These are phyloP conservation scores for Anisodus acutangulus DNA, from an alignment of 257 asterid species.

Conservation along the genomic window DNA sequence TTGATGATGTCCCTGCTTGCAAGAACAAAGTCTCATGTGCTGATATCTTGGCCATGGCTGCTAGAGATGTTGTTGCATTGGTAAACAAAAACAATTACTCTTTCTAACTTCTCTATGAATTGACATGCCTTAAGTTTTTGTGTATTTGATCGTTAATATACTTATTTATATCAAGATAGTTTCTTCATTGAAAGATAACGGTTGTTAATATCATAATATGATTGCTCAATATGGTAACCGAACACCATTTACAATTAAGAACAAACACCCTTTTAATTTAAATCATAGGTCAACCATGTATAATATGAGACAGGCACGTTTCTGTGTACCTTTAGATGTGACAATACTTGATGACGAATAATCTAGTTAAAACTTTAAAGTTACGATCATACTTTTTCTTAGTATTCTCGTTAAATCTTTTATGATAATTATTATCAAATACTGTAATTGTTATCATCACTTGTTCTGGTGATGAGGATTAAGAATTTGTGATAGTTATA, in stretches of 20 bases:
- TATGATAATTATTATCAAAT: no score
- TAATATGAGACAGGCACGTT: no score
- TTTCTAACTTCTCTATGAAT: not conserved
- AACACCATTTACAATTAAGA: not conserved
- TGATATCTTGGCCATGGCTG: conserved; percentile 77
- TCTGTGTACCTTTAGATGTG: no score
- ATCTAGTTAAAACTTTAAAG: no score
- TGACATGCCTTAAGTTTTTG: not conserved
- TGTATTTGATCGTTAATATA: not conserved
- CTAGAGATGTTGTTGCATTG: conserved; percentile 78
- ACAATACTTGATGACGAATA: no score
- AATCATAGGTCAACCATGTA: not conserved
- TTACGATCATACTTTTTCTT: no score
- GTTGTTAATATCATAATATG: no score
- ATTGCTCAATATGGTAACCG: no score
- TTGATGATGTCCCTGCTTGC: conserved; percentile 69
- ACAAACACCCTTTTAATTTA: not conserved
- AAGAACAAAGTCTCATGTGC: conserved; percentile 83
- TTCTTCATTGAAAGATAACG: no score
- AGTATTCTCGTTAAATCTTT: not conserved
- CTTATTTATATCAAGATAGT: no score
- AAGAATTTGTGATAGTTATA: not conserved
- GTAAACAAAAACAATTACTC: conserved; percentile 38
- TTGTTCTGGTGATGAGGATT: not conserved
- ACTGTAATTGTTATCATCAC: no score